Base-by-base conservation (phyloP, 768 basidiomycete species). In the Lanmaoa rubissima region DNA sequence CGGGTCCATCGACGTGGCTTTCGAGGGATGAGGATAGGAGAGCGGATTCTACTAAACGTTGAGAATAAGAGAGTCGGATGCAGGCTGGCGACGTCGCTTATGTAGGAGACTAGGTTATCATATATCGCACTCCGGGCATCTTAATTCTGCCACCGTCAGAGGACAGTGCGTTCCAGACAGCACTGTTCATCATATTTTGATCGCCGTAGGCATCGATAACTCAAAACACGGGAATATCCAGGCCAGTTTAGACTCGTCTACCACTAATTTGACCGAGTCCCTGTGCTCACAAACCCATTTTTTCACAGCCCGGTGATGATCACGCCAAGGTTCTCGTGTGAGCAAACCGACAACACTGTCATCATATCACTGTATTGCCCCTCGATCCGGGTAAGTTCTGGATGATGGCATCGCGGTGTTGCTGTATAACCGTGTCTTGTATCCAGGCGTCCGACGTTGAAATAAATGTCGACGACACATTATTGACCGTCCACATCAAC, bases 401-500 rank as follows among this genome's bases (percentile, higher is more conserved):
- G 11, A 19, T 51, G 39, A 35, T 31, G 54, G 16, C 16, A 58
- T 46, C 48, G 21, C 36, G 6, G 35, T 36, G 41, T 43, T 48
- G 32, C 50, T 45, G 57, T 68, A 58, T 54, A 65, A 69, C 40
- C 16, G 14, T 31, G 35, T 54, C 42, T 16, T 31, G 7, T 42
- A 19, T 41, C 8, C 81, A 93, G 91, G 89, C 92, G 12, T 82
- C 86, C 41, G 92, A 93, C 61, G 82, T 86, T 34, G 92, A 93
- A 69, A 86, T 92, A 48, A 78, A 87, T 60, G 83, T 91, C 54
- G 87, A 90, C 65, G 82, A 82, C 51, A 82, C 82, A 28, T 71
- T 87, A 47, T 78, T 93, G 68, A 85, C 83, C 19, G 74, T 92
- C 40, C 85, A 93, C 64, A 81, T 92, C 68, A 90, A 88, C 56